Evolutionary conservation across 768 basidiomycete species (phyloP).

Genomic region (Candolleomyces aberdarensis): DNA sequence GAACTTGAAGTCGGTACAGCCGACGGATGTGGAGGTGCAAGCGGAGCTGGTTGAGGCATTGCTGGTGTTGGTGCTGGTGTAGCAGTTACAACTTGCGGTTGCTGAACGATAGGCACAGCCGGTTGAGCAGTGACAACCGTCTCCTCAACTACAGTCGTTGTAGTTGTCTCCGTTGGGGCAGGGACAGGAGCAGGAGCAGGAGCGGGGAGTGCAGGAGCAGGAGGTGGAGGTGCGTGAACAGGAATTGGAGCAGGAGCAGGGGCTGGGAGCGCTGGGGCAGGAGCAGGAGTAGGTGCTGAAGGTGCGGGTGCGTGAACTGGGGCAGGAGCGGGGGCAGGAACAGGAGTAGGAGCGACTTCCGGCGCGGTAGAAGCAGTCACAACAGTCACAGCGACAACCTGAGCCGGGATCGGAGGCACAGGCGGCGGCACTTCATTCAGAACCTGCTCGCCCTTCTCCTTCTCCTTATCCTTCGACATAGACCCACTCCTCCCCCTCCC

Average conservation of each 20-base stretch:
- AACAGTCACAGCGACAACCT: background rate
- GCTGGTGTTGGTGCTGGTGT: no score
- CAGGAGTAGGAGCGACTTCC: background rate
- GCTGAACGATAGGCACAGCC: no score
- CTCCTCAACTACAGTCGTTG: no score
- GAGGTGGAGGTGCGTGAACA: background rate
- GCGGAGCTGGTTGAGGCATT: no score
- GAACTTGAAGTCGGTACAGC: no score
- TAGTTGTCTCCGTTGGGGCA: no score
- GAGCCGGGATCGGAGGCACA: background rate
- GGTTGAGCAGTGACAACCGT: no score
- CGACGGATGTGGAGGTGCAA: no score
- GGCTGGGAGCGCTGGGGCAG: background rate
- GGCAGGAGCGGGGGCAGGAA: background rate
- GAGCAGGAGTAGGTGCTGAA: background rate
- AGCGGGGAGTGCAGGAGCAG: no score
- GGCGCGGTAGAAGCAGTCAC: background rate
- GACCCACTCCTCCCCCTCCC: constrained; percentile 1
- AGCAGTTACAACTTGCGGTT: no score
- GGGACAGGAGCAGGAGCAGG: no score
- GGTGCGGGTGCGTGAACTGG: background rate
- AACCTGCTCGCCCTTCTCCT: background rate
- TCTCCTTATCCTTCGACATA: background rate
- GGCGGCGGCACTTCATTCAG: background rate
- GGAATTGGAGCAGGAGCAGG: background rate